A percentile compares a stretch with the other conserved stretches of the same genome.
Evolutionary conservation across 768 basidiomycete genomes (phyloP).

Genomic region (Chalciporus sphaerocephalus): DNA sequence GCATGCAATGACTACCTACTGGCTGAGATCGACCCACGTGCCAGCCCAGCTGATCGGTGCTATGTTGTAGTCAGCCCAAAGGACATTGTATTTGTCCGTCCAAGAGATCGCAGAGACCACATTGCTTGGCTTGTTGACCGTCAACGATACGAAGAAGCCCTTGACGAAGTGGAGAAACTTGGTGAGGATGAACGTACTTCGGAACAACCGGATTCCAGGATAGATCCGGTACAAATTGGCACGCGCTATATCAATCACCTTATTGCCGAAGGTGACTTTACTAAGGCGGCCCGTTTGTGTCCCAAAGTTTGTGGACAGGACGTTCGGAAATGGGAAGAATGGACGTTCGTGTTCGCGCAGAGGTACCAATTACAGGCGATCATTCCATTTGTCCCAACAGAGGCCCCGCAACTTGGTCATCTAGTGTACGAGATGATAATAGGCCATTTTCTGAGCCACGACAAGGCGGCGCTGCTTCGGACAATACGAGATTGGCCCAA

Average conservation of each 20-base stretch:
- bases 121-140: conserved; percentile 89
- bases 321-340: conserved; percentile 86
- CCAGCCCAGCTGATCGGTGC: conserved; percentile 37
- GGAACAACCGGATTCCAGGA: conserved; percentile 35
- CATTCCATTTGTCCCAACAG: conserved; percentile 85
- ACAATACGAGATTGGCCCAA: conserved; percentile 88
- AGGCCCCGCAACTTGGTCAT: conserved; percentile 72
- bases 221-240: conserved; percentile 70
- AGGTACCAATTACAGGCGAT: conserved; percentile 80
- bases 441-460: conserved; percentile 76
- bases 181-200: conserved; percentile 22
- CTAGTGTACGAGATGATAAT: conserved; percentile 95
- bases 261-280: conserved; percentile 76
- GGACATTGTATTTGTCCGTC: conserved; percentile 82
- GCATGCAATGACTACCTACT: conserved; percentile 90
- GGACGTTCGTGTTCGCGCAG: conserved; percentile 89
- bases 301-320: conserved; percentile 84
- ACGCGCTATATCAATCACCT: conserved; percentile 83
- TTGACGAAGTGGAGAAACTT: conserved; percentile 75
- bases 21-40: conserved; percentile 41
- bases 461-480: conserved; percentile 67
- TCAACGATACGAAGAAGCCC: conserved; percentile 82
- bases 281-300: conserved; percentile 75
- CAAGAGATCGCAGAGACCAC: conserved; percentile 85
- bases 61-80: conserved; percentile 85